Percentiles rank a stretch among this genome's conserved stretches.
Conservation (phyloP, 331 rosid genomes). For the Phaseolus coccineus region DNA sequence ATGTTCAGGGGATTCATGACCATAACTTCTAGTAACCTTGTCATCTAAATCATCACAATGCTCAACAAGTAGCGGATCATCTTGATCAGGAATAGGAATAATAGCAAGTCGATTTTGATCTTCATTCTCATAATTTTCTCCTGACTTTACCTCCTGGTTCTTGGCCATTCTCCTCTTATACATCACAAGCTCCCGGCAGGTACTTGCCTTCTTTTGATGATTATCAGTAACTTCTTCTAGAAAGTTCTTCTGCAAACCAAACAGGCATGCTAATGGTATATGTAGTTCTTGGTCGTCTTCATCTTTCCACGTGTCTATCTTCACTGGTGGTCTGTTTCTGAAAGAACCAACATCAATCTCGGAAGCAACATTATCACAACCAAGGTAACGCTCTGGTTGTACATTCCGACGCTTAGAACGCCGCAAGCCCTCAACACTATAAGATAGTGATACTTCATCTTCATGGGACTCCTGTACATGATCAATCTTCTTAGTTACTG, state of each 20-base stretch:
- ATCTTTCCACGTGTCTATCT: conserved; percentile 50
- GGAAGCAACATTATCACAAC: conserved; percentile 50
- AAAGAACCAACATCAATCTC: conserved; percentile 68
- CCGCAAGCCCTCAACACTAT: conserved; percentile 58
- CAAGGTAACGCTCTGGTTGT: conserved; percentile 90
- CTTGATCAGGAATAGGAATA: conserved; percentile 56
- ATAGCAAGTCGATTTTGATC: conserved; percentile 59
- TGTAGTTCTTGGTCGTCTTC: conserved; percentile 53
- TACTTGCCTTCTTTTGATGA: conserved; percentile 32
- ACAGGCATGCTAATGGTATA: conserved; percentile 60
- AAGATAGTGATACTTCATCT: conserved; percentile 43
- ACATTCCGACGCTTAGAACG: conserved; percentile 90
- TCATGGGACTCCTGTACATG: conserved; percentile 42
- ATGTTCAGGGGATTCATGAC: conserved; percentile 46
- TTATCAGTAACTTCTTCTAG: conserved; percentile 26
- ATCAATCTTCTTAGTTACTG: conserved; percentile 37
- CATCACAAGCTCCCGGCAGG: conserved; percentile 40
- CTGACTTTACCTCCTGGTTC: conserved; percentile 40
- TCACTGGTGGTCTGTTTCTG: conserved; percentile 61
- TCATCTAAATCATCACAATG: conserved; percentile 35
- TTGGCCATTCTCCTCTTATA: conserved; percentile 45
- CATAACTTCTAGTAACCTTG: conserved; percentile 34
- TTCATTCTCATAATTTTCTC: conserved; percentile 39
- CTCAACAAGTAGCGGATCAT: conserved; percentile 49
- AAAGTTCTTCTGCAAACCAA: conserved; percentile 45